These are phyloP conservation scores for Microcyclospora tardicrescens DNA, from an alignment of 2,329 filamentous ascomycete species.

Conservation along the genomic window DNA sequence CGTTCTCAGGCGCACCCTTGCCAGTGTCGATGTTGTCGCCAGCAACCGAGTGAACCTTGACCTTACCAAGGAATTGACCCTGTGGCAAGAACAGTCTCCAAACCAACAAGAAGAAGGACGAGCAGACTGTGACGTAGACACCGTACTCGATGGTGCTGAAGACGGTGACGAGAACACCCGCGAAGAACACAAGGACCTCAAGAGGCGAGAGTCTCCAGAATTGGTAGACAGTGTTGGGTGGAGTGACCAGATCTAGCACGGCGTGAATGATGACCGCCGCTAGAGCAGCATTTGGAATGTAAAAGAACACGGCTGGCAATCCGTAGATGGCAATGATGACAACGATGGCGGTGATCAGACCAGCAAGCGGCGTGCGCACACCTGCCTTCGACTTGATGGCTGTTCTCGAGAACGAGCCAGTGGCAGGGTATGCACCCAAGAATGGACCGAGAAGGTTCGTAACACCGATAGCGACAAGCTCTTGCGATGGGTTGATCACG, in stretches of 20 bases:
- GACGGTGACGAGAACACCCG: conserved; percentile 78
- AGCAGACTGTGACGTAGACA: conserved; percentile 72
- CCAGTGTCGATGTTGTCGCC: conserved; percentile 60
- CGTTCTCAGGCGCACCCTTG: conserved; percentile 35
- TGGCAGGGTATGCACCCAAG: conserved; percentile 81
- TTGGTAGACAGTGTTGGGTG: conserved; percentile 81
- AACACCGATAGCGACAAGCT: conserved; percentile 86
- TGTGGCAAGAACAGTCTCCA: conserved; percentile 73
- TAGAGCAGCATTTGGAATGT: conserved; percentile 71
- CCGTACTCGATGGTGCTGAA: conserved; percentile 84
- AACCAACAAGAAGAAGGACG: conserved; percentile 65
- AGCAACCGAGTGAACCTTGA: conserved; percentile 72
- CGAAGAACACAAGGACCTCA: conserved; percentile 85
- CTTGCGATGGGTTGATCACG: conserved; percentile 86
- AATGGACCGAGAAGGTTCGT: conserved; percentile 85
- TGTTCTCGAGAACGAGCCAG: conserved; percentile 89
- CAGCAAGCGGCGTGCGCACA: conserved; percentile 79
- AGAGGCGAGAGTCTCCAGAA: conserved; percentile 91
- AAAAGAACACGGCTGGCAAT: conserved; percentile 79
- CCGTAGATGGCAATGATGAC: conserved; percentile 86
- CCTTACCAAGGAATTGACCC: conserved; percentile 70
- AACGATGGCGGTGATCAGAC: conserved; percentile 72
- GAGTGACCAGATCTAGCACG: conserved; percentile 81
- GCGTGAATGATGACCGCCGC: conserved; percentile 91
- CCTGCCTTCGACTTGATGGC: conserved; percentile 97